These are phyloP conservation scores for Oenanthe javanica DNA, from an alignment of 140 eudicot species.

Conservation along the genomic window DNA sequence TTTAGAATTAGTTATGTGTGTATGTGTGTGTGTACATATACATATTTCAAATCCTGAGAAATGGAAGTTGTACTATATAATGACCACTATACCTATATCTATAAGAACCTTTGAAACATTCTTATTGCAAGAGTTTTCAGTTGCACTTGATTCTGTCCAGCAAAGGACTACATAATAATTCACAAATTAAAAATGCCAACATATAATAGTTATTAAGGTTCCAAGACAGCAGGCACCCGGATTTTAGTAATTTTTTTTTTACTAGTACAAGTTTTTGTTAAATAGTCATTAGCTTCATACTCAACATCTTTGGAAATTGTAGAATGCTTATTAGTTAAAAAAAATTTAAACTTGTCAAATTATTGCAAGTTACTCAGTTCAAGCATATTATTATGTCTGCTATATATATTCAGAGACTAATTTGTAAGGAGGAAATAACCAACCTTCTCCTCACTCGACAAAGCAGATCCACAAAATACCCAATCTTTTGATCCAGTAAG, in stretches of 20 bases:
- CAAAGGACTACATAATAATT: neutral
- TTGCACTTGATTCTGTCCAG: neutral
- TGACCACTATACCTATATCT: neutral
- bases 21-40: neutral
- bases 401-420: neutral
- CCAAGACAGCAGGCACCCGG: neutral
- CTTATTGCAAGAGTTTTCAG: neutral
- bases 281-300: neutral
- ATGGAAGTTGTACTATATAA: neutral
- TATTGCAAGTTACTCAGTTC: neutral
- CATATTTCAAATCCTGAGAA: neutral
- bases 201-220: neutral
- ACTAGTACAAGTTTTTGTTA: neutral
- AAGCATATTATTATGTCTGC: neutral
- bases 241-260: neutral
- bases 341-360: neutral
- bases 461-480: conserved; percentile 79
- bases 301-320: neutral
- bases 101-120: neutral
- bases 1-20: neutral
- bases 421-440: neutral
- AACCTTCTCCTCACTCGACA: conserved; percentile 77
- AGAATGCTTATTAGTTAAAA: neutral
- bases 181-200: neutral
- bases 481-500: conserved; percentile 31